phyloP scores from a whole-genome alignment of 2,329 filamentous ascomycete species.

The Fusarium tjaetaba region DNA sequence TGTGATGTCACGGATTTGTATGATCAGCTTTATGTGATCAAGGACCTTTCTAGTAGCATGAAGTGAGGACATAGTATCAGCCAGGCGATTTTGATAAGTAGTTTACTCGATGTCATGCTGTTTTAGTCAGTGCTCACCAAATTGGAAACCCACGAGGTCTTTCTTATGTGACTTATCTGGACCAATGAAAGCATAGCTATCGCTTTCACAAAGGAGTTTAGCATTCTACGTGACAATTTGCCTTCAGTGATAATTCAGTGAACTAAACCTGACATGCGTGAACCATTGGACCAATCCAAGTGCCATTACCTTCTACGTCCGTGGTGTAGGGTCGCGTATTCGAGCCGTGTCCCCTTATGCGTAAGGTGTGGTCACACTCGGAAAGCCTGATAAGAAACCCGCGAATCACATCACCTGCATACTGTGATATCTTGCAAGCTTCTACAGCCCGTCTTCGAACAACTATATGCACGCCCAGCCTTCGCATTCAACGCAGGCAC shows the following conservation, averaged over 20 bases:
- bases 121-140: fast-evolving
- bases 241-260: neutral
- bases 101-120: fast-evolving
- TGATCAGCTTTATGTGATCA: neutral
- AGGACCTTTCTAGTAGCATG: neutral
- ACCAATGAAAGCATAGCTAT: fast-evolving
- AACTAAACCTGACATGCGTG: fast-evolving
- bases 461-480: neutral
- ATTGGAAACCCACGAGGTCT: fast-evolving
- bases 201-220: fast-evolving
- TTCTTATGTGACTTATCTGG: fast-evolving
- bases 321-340: fast-evolving
- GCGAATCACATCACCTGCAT: fast-evolving
- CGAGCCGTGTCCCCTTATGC: neutral
- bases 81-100: fast-evolving
- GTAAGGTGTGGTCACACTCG: fast-evolving
- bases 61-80: fast-evolving
- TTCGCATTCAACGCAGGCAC: too few relatives aligned
- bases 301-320: fast-evolving
- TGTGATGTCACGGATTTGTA: neutral
- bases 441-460: neutral
- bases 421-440: neutral
- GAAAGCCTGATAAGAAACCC: fast-evolving
- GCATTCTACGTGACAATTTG: fast-evolving
- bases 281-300: fast-evolving